Conservation (phyloP, 495 filamentous ascomycete species). For the Penicillium malachiteum region DNA sequence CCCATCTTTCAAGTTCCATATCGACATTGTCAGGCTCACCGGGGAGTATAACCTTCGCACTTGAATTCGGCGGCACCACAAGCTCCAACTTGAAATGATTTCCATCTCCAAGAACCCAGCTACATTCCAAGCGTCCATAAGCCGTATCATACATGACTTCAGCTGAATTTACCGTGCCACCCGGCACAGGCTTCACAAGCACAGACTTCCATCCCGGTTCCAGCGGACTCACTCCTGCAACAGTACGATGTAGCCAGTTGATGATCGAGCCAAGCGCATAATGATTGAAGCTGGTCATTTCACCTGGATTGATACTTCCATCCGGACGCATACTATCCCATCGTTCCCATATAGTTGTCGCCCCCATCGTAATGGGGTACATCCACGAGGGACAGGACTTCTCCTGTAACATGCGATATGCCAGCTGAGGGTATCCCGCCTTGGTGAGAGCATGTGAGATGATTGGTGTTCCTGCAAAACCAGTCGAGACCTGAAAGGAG, state of each 20-base stretch:
- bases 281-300: constrained; percentile 58
- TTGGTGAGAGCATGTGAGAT: constrained; percentile 44
- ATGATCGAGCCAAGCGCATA: constrained; percentile 47
- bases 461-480: constrained; percentile 55
- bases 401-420: constrained; percentile 41
- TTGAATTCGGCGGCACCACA: constrained; percentile 30
- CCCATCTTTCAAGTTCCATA: constrained; percentile 1
- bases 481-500: constrained; percentile 47
- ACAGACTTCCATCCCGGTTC: constrained; percentile 29
- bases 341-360: constrained; percentile 56
- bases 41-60: constrained; percentile 22
- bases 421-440: constrained; percentile 25
- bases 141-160: constrained; percentile 25
- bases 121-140: constrained; percentile 27
- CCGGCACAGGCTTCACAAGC: constrained; percentile 27
- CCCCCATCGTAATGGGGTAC: constrained; percentile 51
- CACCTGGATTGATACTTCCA: constrained; percentile 48
- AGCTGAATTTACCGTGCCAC: constrained; percentile 23
- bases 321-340: constrained; percentile 55
- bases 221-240: constrained; percentile 21
- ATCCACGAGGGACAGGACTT: constrained; percentile 48
- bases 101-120: constrained; percentile 17
- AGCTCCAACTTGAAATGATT: constrained; percentile 21
- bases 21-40: constrained; percentile 7
- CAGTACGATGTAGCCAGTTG: constrained; percentile 30